Evolutionary conservation across 768 basidiomycete genomes (phyloP), one percentile per base, ranked within the genome.

Genomic region (Auricularia sp.): DNA sequence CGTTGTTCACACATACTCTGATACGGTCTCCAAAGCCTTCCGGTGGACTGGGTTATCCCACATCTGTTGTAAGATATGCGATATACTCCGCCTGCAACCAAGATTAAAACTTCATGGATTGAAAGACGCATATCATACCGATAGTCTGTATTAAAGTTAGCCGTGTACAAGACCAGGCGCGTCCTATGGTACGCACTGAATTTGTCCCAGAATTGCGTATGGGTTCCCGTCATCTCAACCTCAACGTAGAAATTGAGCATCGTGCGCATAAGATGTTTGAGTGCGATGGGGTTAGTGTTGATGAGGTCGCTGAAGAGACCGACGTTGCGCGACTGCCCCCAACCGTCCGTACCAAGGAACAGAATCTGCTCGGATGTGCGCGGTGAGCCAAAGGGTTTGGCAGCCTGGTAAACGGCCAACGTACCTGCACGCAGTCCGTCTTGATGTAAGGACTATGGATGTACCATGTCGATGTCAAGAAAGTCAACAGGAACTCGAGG

Each of bases 371-470:
- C 11, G 8, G 45, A 58, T 62, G 0, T 29, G 71, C 34, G 63
- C 68, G 51, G 61, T 61, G 29, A 59, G 21, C 29, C 29, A 29
- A 51, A 51, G 45, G 11, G 36, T 10, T 29, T 0, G 6, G 47
- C 16, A 18, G 36, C 8, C 10, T 14, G 39, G n/a, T 58, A 8
- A 47, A 24, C 42, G 34, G 39, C 36, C 61, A 47, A 35, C 81
- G 54, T 68, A 94, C 93, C 73, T 97, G 92, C 68, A 98, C 94
- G 66, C 98, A 89, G 76, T 98, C 96, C 21, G 93, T 86, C 76
- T 98, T 98, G 70, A 99, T 74, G 80, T 96, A 98, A 0, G 97
- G 97, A 70, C 98, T 99, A 79, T 97, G 97, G 81, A 99, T 95
- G 74, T 94, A 98, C 85, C 92, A 94, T 0, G 95, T 96, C 44